A percentile compares a stretch with the other conserved stretches of the same genome.
Evolutionary conservation across 2,329 filamentous ascomycete species (phyloP).

Genomic region (Microdochium nivale): DNA sequence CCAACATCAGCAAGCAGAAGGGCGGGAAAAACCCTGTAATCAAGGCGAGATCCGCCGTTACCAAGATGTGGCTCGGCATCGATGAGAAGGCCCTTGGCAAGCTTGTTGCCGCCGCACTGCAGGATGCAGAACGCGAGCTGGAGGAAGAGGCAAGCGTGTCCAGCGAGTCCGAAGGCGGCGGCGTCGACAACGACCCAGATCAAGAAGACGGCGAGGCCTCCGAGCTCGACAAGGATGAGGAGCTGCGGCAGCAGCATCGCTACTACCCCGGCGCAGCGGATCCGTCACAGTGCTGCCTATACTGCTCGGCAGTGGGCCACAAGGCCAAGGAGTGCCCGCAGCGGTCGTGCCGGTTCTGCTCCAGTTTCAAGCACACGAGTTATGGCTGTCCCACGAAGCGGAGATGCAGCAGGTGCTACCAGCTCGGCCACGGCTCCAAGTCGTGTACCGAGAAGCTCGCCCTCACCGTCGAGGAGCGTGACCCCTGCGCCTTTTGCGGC

Average conservation of each 20-base stretch:
- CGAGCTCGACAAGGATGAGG: conserved; percentile 14
- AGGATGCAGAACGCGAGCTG: conserved; percentile 10
- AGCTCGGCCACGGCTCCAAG: conserved; percentile 46
- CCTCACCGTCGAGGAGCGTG: conserved; percentile 40
- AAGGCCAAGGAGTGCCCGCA: conserved; percentile 32
- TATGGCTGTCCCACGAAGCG: conserved; percentile 40
- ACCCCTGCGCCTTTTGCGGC: conserved; percentile 53
- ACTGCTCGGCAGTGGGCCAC: conserved; percentile 43
- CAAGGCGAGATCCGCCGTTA: neutral
- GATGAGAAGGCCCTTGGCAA: neutral
- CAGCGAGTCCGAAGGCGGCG: neutral
- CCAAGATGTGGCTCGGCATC: neutral
- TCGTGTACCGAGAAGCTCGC: conserved; percentile 49
- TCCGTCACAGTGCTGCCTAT: conserved; percentile 36
- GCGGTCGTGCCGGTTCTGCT: conserved; percentile 39
- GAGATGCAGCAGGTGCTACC: conserved; percentile 51
- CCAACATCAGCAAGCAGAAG: neutral
- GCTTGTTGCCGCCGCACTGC: neutral
- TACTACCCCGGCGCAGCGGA: conserved; percentile 44
- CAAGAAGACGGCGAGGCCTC: neutral
- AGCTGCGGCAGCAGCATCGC: conserved; percentile 28
- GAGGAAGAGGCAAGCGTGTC: conserved; percentile 24
- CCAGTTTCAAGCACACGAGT: conserved; percentile 33
- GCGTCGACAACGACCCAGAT: neutral
- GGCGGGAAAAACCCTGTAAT: neutral